Percentiles rank a stretch among this genome's conserved stretches.
Conservation (phyloP, 805 yeast species). For the Hanseniaspora opuntiae region DNA sequence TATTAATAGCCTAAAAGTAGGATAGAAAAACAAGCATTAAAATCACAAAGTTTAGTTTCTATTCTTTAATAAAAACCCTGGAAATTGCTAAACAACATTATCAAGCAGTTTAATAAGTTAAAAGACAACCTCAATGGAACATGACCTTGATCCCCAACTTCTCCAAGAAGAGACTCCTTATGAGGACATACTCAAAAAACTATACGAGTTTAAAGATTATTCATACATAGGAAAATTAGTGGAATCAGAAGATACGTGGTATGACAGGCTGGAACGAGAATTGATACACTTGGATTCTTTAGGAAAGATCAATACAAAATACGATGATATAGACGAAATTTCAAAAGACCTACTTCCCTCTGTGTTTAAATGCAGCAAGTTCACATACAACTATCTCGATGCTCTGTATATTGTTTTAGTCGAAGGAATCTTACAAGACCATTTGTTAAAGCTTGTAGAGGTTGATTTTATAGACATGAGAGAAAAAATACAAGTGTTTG, state of each 20-base stretch:
- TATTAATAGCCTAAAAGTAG: too few species aligned
- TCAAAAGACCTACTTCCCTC: neutral
- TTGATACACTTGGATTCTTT: neutral
- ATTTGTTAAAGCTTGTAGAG: slow-evolving; percentile 4
- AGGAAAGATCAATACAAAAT: neutral
- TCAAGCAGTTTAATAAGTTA: too few species aligned
- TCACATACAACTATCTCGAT: slow-evolving; percentile 9
- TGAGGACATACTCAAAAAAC: neutral
- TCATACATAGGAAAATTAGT: slow-evolving; percentile 5
- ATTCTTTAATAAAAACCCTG: too few species aligned
- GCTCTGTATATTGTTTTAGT: slow-evolving; percentile 5
- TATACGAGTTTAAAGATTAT: slow-evolving; percentile 3
- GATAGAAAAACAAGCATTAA: too few species aligned
- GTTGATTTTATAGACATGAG: slow-evolving; percentile 4
- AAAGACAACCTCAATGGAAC: neutral
- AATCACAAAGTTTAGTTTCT: too few species aligned
- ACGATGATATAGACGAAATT: neutral
- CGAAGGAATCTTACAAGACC: slow-evolving; percentile 7
- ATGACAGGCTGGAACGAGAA: slow-evolving; percentile 3
- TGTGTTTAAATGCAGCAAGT: slow-evolving; percentile 6
- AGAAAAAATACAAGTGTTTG: slow-evolving; percentile 2
- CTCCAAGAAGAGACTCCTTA: neutral
- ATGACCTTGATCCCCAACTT: neutral
- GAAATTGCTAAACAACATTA: neutral
- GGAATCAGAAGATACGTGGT: slow-evolving; percentile 4